Evolutionary conservation across 441 rosid genomes (phyloP), one percentile per base, ranked within the genome.

Genomic region (Erodium trifolium): DNA sequence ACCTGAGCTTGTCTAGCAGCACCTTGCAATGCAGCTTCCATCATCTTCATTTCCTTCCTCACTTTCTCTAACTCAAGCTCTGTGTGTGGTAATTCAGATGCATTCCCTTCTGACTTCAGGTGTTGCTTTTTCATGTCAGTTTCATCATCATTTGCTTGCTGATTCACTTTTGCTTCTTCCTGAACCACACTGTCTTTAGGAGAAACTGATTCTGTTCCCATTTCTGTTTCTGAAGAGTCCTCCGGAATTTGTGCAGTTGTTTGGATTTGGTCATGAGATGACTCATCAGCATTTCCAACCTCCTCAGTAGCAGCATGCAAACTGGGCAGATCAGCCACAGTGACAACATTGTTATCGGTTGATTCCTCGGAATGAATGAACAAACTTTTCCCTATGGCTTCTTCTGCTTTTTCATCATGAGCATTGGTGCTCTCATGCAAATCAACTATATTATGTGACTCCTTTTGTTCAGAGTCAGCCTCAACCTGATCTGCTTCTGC

Each of bases 1-100:
- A 95, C 99, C 99, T 95, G 98, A 70, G 99, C 88, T 90, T 92
- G 99, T 84, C 96, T 92, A 70, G 98, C 98, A 83, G 99, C 99
- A 81, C 98, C 96, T 78, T 86, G 96, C 79, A 95, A 77, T 57
- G 99, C 99, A 64, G 85, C 78, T 83, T 95, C 99, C 87, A 95
- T 87, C 95, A 90, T 88, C 79, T 90, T 86, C 88, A 90, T 85
- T 80, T 95, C 98, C 79, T 68, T 82, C 81, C 84, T 95, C 71
- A 89, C 74, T 78, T 82, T 92, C 82, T 84, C 95, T 72, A 95
- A 71, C 80, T 95, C 97, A 68, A 73, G 76, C 66, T 69, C 45
- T 60, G 84, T 76, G 75, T 80, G 86, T 53, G 70, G 63, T 62
- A 87, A 69, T 75, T 78, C 82, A 16, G 87, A 75, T 63, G 73